phyloP scores from a whole-genome alignment of 345 rosid genomes.

The Pistacia vera region DNA sequence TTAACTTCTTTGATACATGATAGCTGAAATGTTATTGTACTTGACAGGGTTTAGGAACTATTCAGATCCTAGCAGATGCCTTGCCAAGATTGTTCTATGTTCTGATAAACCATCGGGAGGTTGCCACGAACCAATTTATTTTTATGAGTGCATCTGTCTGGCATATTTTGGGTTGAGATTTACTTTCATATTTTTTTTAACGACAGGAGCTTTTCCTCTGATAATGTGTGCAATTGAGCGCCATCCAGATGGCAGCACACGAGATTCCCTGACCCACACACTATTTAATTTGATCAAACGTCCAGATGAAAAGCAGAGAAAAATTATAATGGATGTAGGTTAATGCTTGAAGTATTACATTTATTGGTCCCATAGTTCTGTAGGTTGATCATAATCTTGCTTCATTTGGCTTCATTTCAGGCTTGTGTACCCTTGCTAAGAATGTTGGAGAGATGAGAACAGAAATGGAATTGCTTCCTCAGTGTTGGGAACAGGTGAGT shows the following conservation, averaged over 20 bases:
- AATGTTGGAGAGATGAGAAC: conserved; percentile 99
- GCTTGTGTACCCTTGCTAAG: conserved; percentile 93
- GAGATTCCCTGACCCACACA: conserved; percentile 95
- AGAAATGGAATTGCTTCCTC: conserved; percentile 95
- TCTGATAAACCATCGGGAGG: conserved; percentile 98
- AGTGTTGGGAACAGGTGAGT: conserved; percentile 99
- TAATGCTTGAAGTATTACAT: conserved; percentile 25
- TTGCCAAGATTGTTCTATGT: conserved; percentile 98
- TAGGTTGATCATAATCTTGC: conserved; percentile 24
- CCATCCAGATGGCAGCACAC: conserved; percentile 76
- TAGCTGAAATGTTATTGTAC: conserved; percentile 24
- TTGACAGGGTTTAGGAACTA: conserved; percentile 83
- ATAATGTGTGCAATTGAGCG: conserved; percentile 99
- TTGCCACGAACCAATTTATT: conserved; percentile 19
- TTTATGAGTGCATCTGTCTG: neutral
- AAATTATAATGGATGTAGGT: conserved; percentile 93
- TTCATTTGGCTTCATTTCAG: conserved; percentile 46
- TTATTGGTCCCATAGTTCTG: conserved; percentile 16
- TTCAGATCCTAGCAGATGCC: conserved; percentile 95
- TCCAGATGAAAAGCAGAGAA: conserved; percentile 97
- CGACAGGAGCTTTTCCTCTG: conserved; percentile 87
- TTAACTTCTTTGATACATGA: conserved; percentile 1
- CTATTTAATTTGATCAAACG: conserved; percentile 93
- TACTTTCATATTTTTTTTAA: conserved; percentile 14
- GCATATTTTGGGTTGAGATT: conserved; percentile 8